Evolutionary conservation across 75 land plant species (phyloP).

Genomic region (Cunninghamia lanceolata): DNA sequence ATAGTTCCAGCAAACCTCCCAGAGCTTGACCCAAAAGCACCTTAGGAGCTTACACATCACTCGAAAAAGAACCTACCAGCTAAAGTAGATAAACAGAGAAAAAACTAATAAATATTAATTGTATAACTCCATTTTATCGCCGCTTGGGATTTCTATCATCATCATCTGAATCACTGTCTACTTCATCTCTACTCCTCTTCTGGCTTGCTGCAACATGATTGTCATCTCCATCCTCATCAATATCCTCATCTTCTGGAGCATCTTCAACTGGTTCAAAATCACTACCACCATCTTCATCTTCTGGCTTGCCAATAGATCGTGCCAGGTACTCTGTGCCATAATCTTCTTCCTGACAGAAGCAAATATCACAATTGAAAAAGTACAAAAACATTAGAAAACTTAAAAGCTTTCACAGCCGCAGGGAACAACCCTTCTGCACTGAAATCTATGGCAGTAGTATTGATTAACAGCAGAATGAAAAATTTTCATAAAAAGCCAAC

Average conservation of each 20-base stretch:
- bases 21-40: background rate
- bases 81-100: background rate
- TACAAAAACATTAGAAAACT: background rate
- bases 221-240: slow-evolving; percentile 40
- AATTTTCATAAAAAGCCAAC: background rate
- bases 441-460: background rate
- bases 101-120: background rate
- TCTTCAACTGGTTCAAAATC: slow-evolving; percentile 42
- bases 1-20: background rate
- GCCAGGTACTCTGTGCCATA: slow-evolving; percentile 37
- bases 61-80: background rate
- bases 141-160: slow-evolving; percentile 28
- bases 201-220: slow-evolving; percentile 15
- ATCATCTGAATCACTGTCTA: slow-evolving; percentile 15
- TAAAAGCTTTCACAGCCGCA: background rate
- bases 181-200: slow-evolving; percentile 22
- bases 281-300: slow-evolving; percentile 48
- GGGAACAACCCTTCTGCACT: background rate
- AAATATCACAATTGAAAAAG: background rate
- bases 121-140: slow-evolving; percentile 7
- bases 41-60: background rate
- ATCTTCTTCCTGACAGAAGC: slow-evolving; percentile 20
- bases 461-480: background rate
- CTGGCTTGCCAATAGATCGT: slow-evolving; percentile 29
- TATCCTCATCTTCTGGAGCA: slow-evolving; percentile 33